phyloP scores from a whole-genome alignment of 2,329 filamentous ascomycete genomes.

The Ramularia endophylla region DNA sequence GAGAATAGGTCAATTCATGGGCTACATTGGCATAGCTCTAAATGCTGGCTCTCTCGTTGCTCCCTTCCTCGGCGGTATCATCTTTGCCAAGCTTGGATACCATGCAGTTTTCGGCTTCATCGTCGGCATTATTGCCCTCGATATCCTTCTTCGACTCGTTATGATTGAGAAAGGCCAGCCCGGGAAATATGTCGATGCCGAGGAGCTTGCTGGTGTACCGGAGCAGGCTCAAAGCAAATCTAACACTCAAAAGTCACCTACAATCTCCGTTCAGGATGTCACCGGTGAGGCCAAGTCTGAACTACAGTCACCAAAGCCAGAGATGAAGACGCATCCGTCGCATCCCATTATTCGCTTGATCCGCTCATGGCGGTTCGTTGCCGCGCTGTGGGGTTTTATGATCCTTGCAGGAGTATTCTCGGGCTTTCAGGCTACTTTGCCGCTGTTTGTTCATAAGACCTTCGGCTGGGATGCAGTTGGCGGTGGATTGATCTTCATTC shows the following conservation, averaged over 20 bases:
- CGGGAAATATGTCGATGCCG: too few relatives aligned
- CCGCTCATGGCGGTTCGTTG: conserved; percentile 15
- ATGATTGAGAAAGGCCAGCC: conserved; percentile 22
- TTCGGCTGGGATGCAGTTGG: conserved; percentile 18
- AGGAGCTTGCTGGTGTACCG: too few relatives aligned
- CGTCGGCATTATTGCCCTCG: conserved; percentile 12
- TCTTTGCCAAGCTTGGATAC: conserved; percentile 49
- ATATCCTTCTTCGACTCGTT: conserved; percentile 16
- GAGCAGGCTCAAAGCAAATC: too few relatives aligned
- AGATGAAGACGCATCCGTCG: too few relatives aligned
- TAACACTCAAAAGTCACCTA: too few relatives aligned
- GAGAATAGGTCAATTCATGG: conserved; percentile 58
- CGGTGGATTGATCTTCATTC: conserved; percentile 22
- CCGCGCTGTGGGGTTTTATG: conserved; percentile 18
- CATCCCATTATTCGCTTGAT: conserved; percentile 17
- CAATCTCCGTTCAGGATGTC: too few relatives aligned
- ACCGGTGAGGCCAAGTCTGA: too few relatives aligned
- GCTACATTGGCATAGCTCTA: conserved; percentile 59
- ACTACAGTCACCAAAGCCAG: too few relatives aligned
- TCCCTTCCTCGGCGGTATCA: conserved; percentile 61
- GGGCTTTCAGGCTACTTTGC: conserved; percentile 19
- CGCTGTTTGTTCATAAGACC: conserved; percentile 13
- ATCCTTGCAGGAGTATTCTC: conserved; percentile 15
- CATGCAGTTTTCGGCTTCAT: conserved; percentile 20
- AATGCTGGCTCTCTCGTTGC: conserved; percentile 57